phyloP scores from a whole-genome alignment of 768 basidiomycete species.

The Agaricus blazei region DNA sequence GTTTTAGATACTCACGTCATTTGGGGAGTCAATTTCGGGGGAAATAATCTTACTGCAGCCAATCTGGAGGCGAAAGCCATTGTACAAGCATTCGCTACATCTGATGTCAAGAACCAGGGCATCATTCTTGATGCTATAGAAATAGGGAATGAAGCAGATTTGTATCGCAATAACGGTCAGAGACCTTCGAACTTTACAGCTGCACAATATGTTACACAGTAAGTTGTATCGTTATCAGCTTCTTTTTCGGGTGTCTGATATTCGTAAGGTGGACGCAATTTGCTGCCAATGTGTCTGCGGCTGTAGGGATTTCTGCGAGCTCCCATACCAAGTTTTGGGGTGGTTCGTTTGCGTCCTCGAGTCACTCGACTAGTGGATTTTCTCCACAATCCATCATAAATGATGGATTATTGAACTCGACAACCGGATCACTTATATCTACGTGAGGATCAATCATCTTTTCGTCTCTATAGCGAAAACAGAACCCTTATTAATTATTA shows the following conservation, averaged over 20 bases:
- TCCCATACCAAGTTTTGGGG: conserved; percentile 44
- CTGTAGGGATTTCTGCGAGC: conserved; percentile 28
- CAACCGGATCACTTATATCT: conserved; percentile 44
- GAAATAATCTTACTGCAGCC: conserved; percentile 43
- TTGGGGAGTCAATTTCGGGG: conserved; percentile 67
- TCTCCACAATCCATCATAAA: conserved; percentile 58
- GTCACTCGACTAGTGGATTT: conserved; percentile 42
- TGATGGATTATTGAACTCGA: conserved; percentile 42
- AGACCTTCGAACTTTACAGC: conserved; percentile 34
- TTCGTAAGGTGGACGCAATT: conserved; percentile 45
- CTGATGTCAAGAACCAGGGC: conserved; percentile 29
- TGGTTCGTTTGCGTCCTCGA: conserved; percentile 44
- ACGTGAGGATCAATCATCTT: conserved; percentile 31
- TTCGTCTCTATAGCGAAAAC: not conserved
- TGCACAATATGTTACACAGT: conserved; percentile 46
- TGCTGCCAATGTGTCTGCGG: conserved; percentile 41
- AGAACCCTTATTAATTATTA: no score
- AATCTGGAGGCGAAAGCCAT: conserved; percentile 46
- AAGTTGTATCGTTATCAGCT: conserved; percentile 15
- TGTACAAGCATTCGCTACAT: conserved; percentile 39
- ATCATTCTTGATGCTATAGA: conserved; percentile 55
- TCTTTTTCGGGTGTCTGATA: not conserved
- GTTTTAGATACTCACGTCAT: conserved; percentile 51
- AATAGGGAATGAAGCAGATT: conserved; percentile 58
- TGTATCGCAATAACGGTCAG: conserved; percentile 43